Conservation (phyloP, 495 filamentous ascomycete species). For the Neurospora intermedia region DNA sequence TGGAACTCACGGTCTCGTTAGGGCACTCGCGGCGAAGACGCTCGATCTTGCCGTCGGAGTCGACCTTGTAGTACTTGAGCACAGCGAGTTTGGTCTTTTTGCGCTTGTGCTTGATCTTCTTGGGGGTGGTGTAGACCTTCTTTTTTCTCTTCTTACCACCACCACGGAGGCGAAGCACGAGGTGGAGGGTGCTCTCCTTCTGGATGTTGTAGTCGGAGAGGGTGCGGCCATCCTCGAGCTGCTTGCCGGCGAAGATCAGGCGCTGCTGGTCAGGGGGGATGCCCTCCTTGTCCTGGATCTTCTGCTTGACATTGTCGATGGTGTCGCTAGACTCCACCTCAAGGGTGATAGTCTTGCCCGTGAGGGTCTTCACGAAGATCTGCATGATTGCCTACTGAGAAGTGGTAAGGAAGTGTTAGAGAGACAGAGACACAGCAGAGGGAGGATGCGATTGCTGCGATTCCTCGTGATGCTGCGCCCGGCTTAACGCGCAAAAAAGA, state of each 20-base stretch:
- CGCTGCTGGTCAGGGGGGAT: constrained; percentile 99
- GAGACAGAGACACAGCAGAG: constrained; percentile 4
- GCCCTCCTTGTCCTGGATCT: constrained; percentile 94
- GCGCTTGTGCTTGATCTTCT: constrained; percentile 99
- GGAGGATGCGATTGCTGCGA: constrained; percentile 1
- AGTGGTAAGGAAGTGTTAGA: constrained; percentile 24
- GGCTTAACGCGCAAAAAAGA: not conserved
- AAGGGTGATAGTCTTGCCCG: constrained; percentile 99
- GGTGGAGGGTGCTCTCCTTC: constrained; percentile 99
- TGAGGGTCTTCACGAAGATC: constrained; percentile 99
- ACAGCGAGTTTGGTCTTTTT: constrained; percentile 99
- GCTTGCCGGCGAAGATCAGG: constrained; percentile 99
- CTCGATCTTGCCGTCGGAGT: constrained; percentile 99
- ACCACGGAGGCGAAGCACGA: constrained; percentile 94
- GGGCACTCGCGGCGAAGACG: constrained; percentile 97
- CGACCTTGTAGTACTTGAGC: constrained; percentile 99
- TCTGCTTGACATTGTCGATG: constrained; percentile 99
- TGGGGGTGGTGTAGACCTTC: constrained; percentile 99
- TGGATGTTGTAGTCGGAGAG: constrained; percentile 99
- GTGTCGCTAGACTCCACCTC: constrained; percentile 99
- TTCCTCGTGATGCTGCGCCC: not conserved
- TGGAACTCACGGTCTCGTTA: constrained; percentile 62
- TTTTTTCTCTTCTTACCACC: constrained; percentile 99
- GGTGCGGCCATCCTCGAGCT: constrained; percentile 98
- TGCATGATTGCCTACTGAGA: constrained; percentile 67